Evolutionary conservation across 1,284 basidiomycete species (phyloP).

Genomic region (Boletus holoroseus): DNA sequence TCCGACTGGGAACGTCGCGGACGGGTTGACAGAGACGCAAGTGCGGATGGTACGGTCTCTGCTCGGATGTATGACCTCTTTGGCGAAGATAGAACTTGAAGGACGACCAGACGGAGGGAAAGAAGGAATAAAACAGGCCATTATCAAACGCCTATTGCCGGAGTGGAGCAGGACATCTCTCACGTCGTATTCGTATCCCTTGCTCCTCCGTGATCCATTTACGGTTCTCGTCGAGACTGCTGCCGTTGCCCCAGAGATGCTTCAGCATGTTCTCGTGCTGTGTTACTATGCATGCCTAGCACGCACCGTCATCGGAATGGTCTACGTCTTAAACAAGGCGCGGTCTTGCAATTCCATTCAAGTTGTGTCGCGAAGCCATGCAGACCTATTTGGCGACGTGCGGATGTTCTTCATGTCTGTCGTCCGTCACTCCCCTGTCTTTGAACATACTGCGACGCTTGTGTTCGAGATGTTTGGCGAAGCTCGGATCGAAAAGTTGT

Average conservation of each 20-base stretch:
- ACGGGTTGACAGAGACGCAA: conserved; percentile 74
- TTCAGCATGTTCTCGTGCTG: conserved; percentile 78
- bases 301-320: conserved; percentile 76
- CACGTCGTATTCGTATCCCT: conserved; percentile 68
- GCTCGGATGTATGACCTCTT: conserved; percentile 61
- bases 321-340: conserved; percentile 72
- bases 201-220: conserved; percentile 83
- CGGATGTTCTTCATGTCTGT: conserved; percentile 83
- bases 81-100: conserved; percentile 66
- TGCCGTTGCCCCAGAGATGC: conserved; percentile 80
- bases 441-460: conserved; percentile 72
- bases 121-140: conserved; percentile 72
- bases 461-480: conserved; percentile 75
- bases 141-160: conserved; percentile 81
- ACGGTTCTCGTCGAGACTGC: conserved; percentile 84
- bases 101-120: conserved; percentile 62
- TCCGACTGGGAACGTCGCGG: conserved; percentile 51
- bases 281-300: conserved; percentile 87
- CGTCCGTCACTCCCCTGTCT: conserved; percentile 71
- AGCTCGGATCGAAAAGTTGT: conserved; percentile 75
- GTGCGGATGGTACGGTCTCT: conserved; percentile 73
- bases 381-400: conserved; percentile 69
- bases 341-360: conserved; percentile 45
- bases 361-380: conserved; percentile 45
- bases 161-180: conserved; percentile 83